phyloP scores from a whole-genome alignment of 306 rosid species.

The Glycyrrhiza uralensis region DNA sequence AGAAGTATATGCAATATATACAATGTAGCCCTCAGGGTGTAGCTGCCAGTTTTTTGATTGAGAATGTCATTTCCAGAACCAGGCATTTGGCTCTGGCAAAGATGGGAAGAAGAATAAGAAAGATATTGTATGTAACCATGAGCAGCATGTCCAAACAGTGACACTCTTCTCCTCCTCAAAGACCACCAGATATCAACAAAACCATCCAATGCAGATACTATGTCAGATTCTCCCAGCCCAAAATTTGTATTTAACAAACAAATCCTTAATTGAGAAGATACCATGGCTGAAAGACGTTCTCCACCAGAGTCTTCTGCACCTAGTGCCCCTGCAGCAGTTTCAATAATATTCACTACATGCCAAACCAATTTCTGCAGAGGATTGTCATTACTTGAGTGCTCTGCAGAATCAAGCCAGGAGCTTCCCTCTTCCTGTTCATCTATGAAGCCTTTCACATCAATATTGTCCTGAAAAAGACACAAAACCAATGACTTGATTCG shows the following conservation, averaged over 20 bases:
- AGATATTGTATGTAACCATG: constrained; percentile 78
- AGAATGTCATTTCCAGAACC: constrained; percentile 53
- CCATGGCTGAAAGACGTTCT: constrained; percentile 60
- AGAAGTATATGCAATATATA: constrained; percentile 84
- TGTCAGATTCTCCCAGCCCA: constrained; percentile 50
- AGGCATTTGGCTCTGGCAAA: constrained; percentile 46
- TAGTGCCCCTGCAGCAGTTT: constrained; percentile 70
- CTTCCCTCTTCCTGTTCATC: constrained; percentile 46
- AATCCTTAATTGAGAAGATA: constrained; percentile 67
- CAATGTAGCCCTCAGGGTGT: constrained; percentile 81
- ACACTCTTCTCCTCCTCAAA: constrained; percentile 84
- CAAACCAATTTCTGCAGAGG: constrained; percentile 41
- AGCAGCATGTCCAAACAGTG: constrained; percentile 89
- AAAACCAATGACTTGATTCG: constrained; percentile 56
- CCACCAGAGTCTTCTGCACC: constrained; percentile 70
- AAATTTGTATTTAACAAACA: constrained; percentile 49
- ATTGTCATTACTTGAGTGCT: constrained; percentile 39
- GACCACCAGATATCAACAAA: constrained; percentile 82
- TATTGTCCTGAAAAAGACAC: constrained; percentile 45
- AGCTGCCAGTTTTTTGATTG: constrained; percentile 75
- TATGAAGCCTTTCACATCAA: constrained; percentile 33
- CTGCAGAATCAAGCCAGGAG: constrained; percentile 42
- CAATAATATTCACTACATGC: constrained; percentile 68
- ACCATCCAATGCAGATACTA: constrained; percentile 47
- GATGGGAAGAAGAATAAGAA: constrained; percentile 60